Percentiles rank a stretch among this genome's conserved stretches.
phyloP scores from a whole-genome alignment of 345 rosid genomes.

The Salix suchowensis region DNA sequence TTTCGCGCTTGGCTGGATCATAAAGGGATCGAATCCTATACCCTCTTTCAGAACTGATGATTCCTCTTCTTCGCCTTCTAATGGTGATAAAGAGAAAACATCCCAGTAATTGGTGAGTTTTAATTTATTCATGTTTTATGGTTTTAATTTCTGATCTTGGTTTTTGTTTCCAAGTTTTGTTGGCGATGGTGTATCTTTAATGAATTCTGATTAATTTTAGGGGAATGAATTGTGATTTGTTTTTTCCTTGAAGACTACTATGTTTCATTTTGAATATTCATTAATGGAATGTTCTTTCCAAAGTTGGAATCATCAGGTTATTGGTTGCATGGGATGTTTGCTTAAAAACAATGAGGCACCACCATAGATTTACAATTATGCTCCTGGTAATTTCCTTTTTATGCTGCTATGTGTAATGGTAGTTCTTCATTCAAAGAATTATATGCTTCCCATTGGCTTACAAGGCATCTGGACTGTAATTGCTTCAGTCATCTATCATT shows the following conservation, averaged over 20 bases:
- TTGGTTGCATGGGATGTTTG: not conserved
- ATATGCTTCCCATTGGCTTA: not conserved
- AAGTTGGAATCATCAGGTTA: not conserved
- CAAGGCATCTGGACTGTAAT: not conserved
- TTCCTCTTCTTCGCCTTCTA: not conserved
- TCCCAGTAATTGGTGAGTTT: not conserved
- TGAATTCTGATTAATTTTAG: not conserved
- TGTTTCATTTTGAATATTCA: not conserved
- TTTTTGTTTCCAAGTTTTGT: not conserved
- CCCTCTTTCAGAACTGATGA: conserved; percentile 47
- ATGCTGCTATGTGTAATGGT: not conserved
- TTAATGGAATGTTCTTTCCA: not conserved
- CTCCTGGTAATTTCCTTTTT: not conserved
- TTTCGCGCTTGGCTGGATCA: conserved; percentile 80
- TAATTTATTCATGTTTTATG: not conserved
- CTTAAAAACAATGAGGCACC: not conserved
- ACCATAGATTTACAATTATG: not conserved
- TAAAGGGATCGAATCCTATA: conserved; percentile 84
- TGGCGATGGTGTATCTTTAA: not conserved
- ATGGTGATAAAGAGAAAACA: not conserved
- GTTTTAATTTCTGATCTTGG: not conserved
- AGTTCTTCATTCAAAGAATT: not conserved
- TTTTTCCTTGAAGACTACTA: not conserved
- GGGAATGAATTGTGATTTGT: not conserved
- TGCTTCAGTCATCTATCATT: not conserved